phyloP scores from a whole-genome alignment of 345 rosid genomes.

The Luvunga scandens region DNA sequence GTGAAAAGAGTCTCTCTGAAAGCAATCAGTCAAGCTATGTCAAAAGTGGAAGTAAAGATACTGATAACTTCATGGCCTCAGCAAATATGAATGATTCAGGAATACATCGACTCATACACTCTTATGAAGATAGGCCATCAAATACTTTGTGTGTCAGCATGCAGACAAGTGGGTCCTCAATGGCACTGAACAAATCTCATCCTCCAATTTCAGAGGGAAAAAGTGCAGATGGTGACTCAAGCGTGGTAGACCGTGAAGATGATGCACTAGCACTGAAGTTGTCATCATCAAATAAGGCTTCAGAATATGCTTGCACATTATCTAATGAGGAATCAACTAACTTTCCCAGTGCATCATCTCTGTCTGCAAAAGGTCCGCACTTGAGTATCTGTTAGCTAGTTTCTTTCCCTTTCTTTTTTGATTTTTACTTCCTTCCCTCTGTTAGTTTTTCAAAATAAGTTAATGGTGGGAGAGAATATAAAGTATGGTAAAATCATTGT shows the following conservation, averaged over 20 bases:
- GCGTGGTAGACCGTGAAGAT: conserved; percentile 43
- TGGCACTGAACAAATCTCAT: conserved; percentile 24
- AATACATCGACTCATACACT: conserved; percentile 25
- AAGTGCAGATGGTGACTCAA: conserved; percentile 28
- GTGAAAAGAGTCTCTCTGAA: conserved; percentile 24
- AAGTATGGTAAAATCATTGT: not conserved
- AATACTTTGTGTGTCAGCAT: conserved; percentile 28
- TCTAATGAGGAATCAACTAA: conserved; percentile 44
- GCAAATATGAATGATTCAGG: conserved; percentile 30
- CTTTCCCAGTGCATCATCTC: conserved; percentile 44
- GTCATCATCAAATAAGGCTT: conserved; percentile 47
- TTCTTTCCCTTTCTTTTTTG: conserved; percentile 8
- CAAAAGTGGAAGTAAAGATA: conserved; percentile 35
- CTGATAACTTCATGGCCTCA: conserved; percentile 16
- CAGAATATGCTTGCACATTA: conserved; percentile 39
- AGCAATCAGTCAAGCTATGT: conserved; percentile 26
- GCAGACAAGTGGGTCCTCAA: conserved; percentile 23
- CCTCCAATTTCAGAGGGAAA: conserved; percentile 21
- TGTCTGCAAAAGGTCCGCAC: conserved; percentile 66
- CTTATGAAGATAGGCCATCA: conserved; percentile 28
- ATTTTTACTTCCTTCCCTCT: not conserved
- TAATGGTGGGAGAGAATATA: not conserved
- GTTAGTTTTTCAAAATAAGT: not conserved
- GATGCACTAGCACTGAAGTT: conserved; percentile 46
- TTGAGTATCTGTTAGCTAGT: not conserved